These are phyloP conservation scores for Lipomyces starkeyi DNA, from an alignment of 805 yeast genomes.

Conservation along the genomic window DNA sequence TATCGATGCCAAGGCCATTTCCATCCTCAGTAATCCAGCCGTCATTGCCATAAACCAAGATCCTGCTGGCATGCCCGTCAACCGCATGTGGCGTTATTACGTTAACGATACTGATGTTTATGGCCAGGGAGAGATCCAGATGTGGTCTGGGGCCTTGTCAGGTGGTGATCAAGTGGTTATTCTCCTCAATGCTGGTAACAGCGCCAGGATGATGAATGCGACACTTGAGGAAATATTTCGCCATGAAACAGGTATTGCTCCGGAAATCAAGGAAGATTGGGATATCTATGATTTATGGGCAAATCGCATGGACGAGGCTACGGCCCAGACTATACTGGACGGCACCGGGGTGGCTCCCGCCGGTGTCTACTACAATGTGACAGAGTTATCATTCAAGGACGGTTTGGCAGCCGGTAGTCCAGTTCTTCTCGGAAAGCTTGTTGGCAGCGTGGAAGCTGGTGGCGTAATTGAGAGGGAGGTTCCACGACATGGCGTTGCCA, in stretches of 20 bases:
- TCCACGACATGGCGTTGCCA: neutral
- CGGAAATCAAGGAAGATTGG: neutral
- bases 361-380: neutral
- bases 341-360: neutral
- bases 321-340: neutral
- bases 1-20: conserved; percentile 40
- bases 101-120: neutral
- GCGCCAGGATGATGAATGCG: neutral
- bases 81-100: conserved; percentile 14
- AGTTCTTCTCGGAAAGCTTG: neutral
- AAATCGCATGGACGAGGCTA: neutral
- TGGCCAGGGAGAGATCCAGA: neutral
- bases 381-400: neutral
- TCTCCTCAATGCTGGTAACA: neutral
- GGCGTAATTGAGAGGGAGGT: neutral
- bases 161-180: neutral
- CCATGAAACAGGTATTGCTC: neutral
- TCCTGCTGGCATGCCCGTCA: conserved; percentile 37
- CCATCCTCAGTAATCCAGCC: conserved; percentile 30
- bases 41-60: conserved; percentile 44
- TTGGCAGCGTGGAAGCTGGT: neutral
- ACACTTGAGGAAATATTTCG: neutral
- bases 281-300: neutral
- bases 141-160: neutral
- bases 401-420: neutral